Evolutionary conservation across 177 flowering plant species (phyloP).

Genomic region (Telopea speciosissima): DNA sequence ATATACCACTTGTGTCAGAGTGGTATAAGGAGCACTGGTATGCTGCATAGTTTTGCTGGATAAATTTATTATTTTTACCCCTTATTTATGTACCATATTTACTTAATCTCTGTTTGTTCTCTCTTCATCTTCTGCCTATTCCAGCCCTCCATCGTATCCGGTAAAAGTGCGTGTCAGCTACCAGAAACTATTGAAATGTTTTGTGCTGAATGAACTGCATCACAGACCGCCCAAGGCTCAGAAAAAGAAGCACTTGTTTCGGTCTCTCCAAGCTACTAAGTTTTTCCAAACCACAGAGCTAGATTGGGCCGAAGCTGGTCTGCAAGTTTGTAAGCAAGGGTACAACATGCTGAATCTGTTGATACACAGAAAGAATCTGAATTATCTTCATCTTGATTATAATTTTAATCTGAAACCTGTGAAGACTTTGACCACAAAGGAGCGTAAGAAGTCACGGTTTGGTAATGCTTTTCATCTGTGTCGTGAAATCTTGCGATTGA

Average conservation of each 20-base stretch:
- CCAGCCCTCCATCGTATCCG: slow-evolving; percentile 98
- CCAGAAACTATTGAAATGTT: slow-evolving; percentile 91
- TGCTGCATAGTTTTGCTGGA: not conserved
- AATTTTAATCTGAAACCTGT: slow-evolving; percentile 97
- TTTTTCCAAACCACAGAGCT: slow-evolving; percentile 95
- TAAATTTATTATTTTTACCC: not conserved
- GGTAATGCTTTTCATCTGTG: slow-evolving; percentile 99
- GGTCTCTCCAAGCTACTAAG: slow-evolving; percentile 91
- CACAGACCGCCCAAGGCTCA: slow-evolving; percentile 99
- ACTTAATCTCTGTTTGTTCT: not conserved
- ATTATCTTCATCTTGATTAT: slow-evolving; percentile 96
- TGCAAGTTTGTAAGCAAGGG: slow-evolving; percentile 98
- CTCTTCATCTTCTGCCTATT: slow-evolving; percentile 3
- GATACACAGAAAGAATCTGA: slow-evolving; percentile 94
- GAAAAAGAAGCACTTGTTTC: slow-evolving; percentile 93
- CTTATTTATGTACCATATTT: not conserved
- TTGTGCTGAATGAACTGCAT: slow-evolving; percentile 94
- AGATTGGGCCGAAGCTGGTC: slow-evolving; percentile 99
- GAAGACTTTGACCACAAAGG: slow-evolving; percentile 96
- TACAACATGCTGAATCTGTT: slow-evolving; percentile 96
- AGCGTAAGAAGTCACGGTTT: slow-evolving; percentile 97
- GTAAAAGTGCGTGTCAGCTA: slow-evolving; percentile 98
- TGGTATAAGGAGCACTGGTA: slow-evolving; percentile 99
- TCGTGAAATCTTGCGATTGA: slow-evolving; percentile 91
- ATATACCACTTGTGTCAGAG: slow-evolving; percentile 96